These are phyloP conservation scores for Lunasporangiospora selenospora DNA, from an alignment of 192 early-diverging fungal species.

Conservation along the genomic window DNA sequence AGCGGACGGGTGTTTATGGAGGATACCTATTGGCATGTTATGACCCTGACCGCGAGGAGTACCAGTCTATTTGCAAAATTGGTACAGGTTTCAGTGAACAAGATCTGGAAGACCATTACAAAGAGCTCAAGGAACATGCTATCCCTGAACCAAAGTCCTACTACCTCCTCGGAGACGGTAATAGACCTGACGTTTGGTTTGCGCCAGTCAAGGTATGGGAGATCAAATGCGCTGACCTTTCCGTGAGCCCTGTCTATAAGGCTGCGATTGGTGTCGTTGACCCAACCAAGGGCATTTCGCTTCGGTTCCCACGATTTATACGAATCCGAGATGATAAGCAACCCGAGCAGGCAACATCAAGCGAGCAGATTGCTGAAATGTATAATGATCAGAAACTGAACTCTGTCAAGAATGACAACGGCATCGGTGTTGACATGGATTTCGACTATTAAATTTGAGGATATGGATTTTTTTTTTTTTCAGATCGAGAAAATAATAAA, in stretches of 20 bases:
- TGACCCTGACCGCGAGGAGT: constrained; percentile 93
- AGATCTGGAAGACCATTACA: constrained; percentile 74
- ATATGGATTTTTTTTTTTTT: too few species aligned
- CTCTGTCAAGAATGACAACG: constrained; percentile 38
- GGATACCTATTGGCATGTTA: constrained; percentile 97
- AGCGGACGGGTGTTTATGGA: constrained; percentile 96
- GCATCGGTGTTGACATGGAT: constrained; percentile 40
- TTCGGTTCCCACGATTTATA: constrained; percentile 98
- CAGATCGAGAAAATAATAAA: too few species aligned
- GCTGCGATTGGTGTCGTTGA: constrained; percentile 89
- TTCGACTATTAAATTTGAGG: constrained; percentile 49
- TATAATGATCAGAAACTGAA: constrained; percentile 46
- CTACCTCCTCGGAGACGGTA: constrained; percentile 78
- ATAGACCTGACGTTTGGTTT: constrained; percentile 98
- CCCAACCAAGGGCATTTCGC: constrained; percentile 86
- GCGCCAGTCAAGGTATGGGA: constrained; percentile 94
- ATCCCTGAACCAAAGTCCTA: constrained; percentile 81
- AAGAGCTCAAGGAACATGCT: constrained; percentile 76
- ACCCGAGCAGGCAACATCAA: constrained; percentile 91
- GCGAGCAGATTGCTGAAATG: constrained; percentile 69
- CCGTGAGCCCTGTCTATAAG: constrained; percentile 93
- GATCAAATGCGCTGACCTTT: constrained; percentile 95
- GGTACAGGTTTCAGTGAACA: constrained; percentile 98
- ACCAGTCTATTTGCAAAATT: constrained; percentile 98
- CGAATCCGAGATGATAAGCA: constrained; percentile 95